Base-by-base conservation (phyloP, 1,284 basidiomycete genomes). In the Takashimella koratensis region DNA sequence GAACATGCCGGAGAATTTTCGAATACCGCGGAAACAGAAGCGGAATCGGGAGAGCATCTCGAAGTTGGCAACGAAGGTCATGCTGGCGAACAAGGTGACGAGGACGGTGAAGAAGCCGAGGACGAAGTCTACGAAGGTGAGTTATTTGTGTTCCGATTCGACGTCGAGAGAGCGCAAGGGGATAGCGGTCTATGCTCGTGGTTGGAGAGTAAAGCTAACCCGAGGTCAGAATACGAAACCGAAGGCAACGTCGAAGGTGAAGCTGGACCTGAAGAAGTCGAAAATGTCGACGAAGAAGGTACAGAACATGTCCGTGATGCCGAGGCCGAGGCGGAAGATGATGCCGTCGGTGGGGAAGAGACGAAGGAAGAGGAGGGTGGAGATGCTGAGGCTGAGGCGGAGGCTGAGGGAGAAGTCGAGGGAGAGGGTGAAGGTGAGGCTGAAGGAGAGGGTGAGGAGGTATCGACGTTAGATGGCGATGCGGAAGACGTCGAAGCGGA, bases 71-170 rank as follows among this genome's bases (percentile, higher is more conserved):
- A 25, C 10, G 4, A 23, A n/a, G n/a, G n/a, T n/a, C n/a, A n/a
- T n/a, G 25, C 8, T 43, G 23, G 54, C 42, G 16, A 54, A 46
- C 40, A 57, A 60, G 56, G 49, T 39, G 45, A 39, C 53, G 22
- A 56, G 39, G 44, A 45, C 20, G 19, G 21, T 24, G 19, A 25
- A 16, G 8, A 45, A 21, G 20, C 16, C n/a, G 43, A 44, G 12
- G 43, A 11, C 11, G 12, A 21, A 2, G 44, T 36, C 21, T 47
- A 21, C 16, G 49, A 44, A 10, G 46, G 41, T n/a, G 46, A 39
- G 36, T 27, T n/a, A n/a, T n/a, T n/a, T n/a, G n/a, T n/a, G n/a
- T n/a, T n/a, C n/a, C n/a, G n/a, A n/a, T n/a, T n/a, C n/a, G n/a
- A n/a, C n/a, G n/a, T 21, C 43, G 11, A 11, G 12, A 12, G 11